Conservation (phyloP, 208 protist genomes). For the Acanthamoeba polyphaga region DNA sequence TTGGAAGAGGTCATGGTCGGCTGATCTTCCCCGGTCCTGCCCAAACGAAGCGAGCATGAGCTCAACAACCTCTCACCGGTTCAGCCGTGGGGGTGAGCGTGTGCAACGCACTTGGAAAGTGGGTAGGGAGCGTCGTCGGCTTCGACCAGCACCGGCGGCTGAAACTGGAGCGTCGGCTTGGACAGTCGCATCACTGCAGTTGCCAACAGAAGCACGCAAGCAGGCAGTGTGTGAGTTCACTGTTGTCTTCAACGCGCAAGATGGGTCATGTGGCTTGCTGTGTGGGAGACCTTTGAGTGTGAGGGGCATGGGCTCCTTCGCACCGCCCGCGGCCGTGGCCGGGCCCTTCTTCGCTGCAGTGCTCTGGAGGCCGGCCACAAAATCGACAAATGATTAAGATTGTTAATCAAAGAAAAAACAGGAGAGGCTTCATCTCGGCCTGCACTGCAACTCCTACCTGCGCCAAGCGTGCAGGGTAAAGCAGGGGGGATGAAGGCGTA, state of each 20-base stretch:
- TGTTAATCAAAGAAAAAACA: no score
- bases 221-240: background rate
- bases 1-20: constrained; percentile 10
- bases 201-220: background rate
- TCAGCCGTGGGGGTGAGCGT: background rate
- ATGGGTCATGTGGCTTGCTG: background rate
- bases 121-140: constrained; percentile 32
- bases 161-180: constrained; percentile 16
- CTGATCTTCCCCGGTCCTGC: constrained; percentile 15
- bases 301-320: constrained; percentile 19
- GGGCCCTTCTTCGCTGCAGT: background rate
- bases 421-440: no score
- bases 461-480: no score
- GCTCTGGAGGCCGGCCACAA: background rate
- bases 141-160: constrained; percentile 40
- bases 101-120: constrained; percentile 14
- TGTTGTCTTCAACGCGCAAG: no score
- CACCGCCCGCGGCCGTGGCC: background rate
- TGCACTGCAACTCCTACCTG: no score
- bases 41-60: background rate
- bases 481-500: no score
- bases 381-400: no score
- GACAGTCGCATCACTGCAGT: constrained; percentile 31
- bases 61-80: background rate
- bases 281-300: constrained; percentile 1